A percentile compares a stretch with the other conserved stretches of the same genome.
Evolutionary conservation across 306 rosid genomes (phyloP).

Genomic region (Trifolium subterraneum): DNA sequence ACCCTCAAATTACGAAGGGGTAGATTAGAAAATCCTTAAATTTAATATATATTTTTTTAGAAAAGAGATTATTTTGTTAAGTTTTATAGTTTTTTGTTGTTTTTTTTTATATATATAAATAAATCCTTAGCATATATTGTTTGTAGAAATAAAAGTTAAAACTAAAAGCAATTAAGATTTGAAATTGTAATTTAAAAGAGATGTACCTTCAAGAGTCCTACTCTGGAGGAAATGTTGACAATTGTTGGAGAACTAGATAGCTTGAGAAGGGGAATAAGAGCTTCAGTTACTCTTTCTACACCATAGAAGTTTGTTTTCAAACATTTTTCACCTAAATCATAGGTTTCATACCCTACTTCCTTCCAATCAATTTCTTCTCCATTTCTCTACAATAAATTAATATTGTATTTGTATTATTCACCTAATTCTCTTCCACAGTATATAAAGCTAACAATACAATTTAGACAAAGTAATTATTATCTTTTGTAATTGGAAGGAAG

Average conservation of each 20-base stretch:
- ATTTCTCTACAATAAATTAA: conserved; percentile 39
- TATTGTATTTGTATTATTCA: not conserved
- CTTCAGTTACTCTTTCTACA: conserved; percentile 43
- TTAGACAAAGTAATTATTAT: not conserved
- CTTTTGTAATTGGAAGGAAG: not conserved
- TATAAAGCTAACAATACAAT: not conserved
- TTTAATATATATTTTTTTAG: too few species aligned
- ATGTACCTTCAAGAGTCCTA: conserved; percentile 45
- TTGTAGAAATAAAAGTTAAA: too few species aligned
- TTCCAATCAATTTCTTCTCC: conserved; percentile 38
- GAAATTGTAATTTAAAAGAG: not conserved
- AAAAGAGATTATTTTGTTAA: too few species aligned
- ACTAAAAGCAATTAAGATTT: too few species aligned
- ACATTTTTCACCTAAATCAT: conserved; percentile 45
- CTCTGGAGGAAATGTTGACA: conserved; percentile 47
- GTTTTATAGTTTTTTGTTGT: too few species aligned
- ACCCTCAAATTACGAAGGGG: too few species aligned
- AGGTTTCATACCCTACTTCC: conserved; percentile 37
- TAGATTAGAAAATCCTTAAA: too few species aligned
- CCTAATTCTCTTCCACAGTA: conserved; percentile 17
- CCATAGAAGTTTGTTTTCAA: conserved; percentile 50
- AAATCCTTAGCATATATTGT: too few species aligned
- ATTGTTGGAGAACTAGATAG: conserved; percentile 49
- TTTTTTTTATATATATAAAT: too few species aligned
- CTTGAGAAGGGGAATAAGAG: conserved; percentile 49